These are phyloP conservation scores for Verticillium klebahnii DNA, from an alignment of 2,329 filamentous ascomycete species.

Conservation along the genomic window DNA sequence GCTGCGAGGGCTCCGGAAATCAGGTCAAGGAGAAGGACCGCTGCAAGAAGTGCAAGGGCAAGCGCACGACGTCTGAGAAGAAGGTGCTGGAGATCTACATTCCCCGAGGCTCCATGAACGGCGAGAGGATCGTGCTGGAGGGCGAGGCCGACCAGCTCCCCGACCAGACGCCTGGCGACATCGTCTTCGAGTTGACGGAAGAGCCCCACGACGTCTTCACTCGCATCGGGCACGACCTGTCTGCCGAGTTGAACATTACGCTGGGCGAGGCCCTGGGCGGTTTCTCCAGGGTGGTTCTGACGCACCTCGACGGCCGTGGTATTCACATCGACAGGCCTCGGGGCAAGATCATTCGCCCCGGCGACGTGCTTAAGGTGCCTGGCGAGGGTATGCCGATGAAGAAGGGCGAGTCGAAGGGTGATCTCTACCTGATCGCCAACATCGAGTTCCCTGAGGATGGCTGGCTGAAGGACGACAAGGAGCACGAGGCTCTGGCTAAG, in stretches of 20 bases:
- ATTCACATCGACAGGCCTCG: slow-evolving; percentile 75
- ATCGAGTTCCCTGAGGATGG: slow-evolving; percentile 85
- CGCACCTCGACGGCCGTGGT: slow-evolving; percentile 88
- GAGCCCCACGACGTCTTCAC: slow-evolving; percentile 77
- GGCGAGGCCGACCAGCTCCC: slow-evolving; percentile 93
- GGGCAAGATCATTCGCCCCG: slow-evolving; percentile 77
- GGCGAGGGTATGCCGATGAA: slow-evolving; percentile 96
- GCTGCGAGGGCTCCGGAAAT: slow-evolving; percentile 79
- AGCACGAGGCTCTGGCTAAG: slow-evolving; percentile 66
- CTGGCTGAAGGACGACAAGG: slow-evolving; percentile 71
- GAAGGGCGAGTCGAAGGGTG: slow-evolving; percentile 75
- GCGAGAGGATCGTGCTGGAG: slow-evolving; percentile 83
- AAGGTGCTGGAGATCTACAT: slow-evolving; percentile 98
- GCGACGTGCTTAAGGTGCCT: slow-evolving; percentile 76
- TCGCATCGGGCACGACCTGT: slow-evolving; percentile 78
- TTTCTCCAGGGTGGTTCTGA: slow-evolving; percentile 85
- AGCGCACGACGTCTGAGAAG: slow-evolving; percentile 77
- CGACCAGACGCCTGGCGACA: slow-evolving; percentile 84
- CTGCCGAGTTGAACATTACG: slow-evolving; percentile 74
- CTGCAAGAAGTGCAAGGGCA: slow-evolving; percentile 98
- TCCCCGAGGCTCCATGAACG: slow-evolving; percentile 77
- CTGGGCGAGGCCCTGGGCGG: slow-evolving; percentile 81
- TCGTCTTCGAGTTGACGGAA: slow-evolving; percentile 84
- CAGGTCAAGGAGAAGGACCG: slow-evolving; percentile 94
- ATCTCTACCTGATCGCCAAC: slow-evolving; percentile 81